Percentiles rank a stretch among this genome's conserved stretches.
These are phyloP conservation scores for Cryphonectria naterciae DNA, from an alignment of 2,329 filamentous ascomycete species.

Conservation along the genomic window DNA sequence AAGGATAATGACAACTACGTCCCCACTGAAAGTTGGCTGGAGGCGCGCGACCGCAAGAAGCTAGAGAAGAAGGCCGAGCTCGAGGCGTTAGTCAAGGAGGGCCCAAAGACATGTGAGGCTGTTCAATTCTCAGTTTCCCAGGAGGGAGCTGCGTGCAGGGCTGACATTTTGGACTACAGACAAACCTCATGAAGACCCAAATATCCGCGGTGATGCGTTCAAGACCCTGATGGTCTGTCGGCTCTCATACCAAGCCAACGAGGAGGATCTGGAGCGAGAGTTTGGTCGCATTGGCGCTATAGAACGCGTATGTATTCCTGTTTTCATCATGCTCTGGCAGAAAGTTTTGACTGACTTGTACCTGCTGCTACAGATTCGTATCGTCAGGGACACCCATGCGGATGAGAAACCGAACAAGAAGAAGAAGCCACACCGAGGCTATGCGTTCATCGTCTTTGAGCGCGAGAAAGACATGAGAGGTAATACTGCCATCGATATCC, in stretches of 20 bases:
- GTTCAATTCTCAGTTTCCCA: neutral
- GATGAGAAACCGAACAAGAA: constrained; percentile 74
- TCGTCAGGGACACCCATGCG: constrained; percentile 77
- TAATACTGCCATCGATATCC: constrained; percentile 62
- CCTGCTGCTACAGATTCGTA: constrained; percentile 70
- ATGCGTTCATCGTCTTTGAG: constrained; percentile 96
- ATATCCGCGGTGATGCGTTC: constrained; percentile 91
- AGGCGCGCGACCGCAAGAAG: constrained; percentile 82
- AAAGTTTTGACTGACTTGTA: neutral
- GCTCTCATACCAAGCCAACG: constrained; percentile 85
- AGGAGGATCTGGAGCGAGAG: constrained; percentile 88
- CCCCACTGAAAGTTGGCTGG: constrained; percentile 90
- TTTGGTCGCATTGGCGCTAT: constrained; percentile 94
- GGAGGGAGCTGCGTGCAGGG: neutral
- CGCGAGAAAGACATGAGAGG: constrained; percentile 99
- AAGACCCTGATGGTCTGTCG: constrained; percentile 93
- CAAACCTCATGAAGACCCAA: constrained; percentile 81
- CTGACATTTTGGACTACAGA: constrained; percentile 53
- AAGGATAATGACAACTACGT: constrained; percentile 76
- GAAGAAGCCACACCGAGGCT: constrained; percentile 82
- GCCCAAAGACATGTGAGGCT: constrained; percentile 63
- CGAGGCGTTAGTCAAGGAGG: constrained; percentile 67
- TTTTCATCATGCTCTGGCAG: too few relatives aligned
- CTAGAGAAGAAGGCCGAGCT: constrained; percentile 74
- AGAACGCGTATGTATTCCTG: constrained; percentile 69